Evolutionary conservation across 2,329 filamentous ascomycete genomes (phyloP).

Genomic region (Fusarium sp.): DNA sequence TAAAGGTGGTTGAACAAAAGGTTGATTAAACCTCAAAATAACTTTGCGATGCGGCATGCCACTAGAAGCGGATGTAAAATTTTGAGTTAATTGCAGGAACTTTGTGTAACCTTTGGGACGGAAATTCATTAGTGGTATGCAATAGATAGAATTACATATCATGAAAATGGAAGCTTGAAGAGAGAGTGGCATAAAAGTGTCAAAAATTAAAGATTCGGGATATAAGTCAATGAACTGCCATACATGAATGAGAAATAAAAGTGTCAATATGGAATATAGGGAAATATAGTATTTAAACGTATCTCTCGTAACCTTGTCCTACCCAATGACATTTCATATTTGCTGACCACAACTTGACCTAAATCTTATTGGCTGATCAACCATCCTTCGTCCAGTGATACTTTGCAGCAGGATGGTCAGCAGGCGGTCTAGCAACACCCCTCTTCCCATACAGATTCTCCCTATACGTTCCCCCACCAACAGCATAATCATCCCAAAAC

Average conservation of each 20-base stretch:
- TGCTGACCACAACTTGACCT: not conserved
- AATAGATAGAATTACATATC: too few species aligned
- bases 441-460: constrained; percentile 57
- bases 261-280: not conserved
- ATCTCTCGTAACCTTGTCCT: not conserved
- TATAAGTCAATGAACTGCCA: not conserved
- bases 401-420: constrained; percentile 55
- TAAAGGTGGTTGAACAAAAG: too few species aligned
- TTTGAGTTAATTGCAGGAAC: accelerated
- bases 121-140: too few species aligned
- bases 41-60: accelerated
- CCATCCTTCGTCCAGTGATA: constrained; percentile 56
- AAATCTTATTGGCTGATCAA: not conserved
- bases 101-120: accelerated
- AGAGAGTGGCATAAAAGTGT: not conserved
- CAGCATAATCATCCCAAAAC: constrained; percentile 64
- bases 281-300: not conserved
- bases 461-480: constrained; percentile 57
- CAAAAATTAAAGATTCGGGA: not conserved
- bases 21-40: not conserved
- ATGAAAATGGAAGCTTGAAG: not conserved
- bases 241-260: too few species aligned
- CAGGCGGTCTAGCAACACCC: constrained; percentile 52
- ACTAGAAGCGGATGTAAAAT: too few species aligned
- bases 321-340: not conserved